Evolutionary conservation across 2,329 filamentous ascomycete genomes (phyloP).

Genomic region (Trichoderma arundinaceum): DNA sequence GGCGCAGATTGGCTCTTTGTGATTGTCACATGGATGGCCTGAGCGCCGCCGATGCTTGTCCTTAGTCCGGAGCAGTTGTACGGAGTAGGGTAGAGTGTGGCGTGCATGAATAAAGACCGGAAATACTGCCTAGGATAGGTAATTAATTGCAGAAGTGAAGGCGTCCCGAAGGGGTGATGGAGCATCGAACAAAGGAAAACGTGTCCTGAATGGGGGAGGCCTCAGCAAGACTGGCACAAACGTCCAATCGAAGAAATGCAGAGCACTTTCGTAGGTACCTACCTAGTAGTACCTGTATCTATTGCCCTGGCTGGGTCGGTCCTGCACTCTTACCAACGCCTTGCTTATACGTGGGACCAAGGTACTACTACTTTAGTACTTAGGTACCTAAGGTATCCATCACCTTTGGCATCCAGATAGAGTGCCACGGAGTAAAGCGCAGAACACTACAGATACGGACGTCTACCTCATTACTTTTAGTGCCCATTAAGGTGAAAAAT

Average conservation of each 20-base stretch:
- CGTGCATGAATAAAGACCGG: slow-evolving; percentile 24
- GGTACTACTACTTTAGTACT: not conserved
- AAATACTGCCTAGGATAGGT: slow-evolving; percentile 23
- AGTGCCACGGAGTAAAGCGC: too few relatives aligned
- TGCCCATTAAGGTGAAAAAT: too few relatives aligned
- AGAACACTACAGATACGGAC: too few relatives aligned
- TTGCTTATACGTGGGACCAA: not conserved
- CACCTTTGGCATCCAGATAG: too few relatives aligned
- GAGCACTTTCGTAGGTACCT: not conserved
- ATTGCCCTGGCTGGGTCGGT: not conserved
- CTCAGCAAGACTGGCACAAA: not conserved
- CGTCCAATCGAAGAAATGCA: not conserved
- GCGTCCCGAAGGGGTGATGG: not conserved
- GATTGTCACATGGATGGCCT: slow-evolving; percentile 22
- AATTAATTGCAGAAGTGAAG: slow-evolving; percentile 19
- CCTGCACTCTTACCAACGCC: slow-evolving; percentile 5
- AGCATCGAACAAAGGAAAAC: slow-evolving; percentile 9
- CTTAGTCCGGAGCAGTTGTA: slow-evolving; percentile 7
- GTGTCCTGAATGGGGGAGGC: slow-evolving; percentile 24
- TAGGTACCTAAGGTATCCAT: too few relatives aligned
- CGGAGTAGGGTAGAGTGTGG: slow-evolving; percentile 17
- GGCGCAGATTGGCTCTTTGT: slow-evolving; percentile 8
- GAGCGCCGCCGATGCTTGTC: slow-evolving; percentile 13
- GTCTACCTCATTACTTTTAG: too few relatives aligned
- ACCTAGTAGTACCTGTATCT: not conserved